A percentile compares a stretch with the other conserved stretches of the same genome.
Evolutionary conservation across 371 early-diverging fungal genomes (phyloP).

Genomic region (Smittium culicis): DNA sequence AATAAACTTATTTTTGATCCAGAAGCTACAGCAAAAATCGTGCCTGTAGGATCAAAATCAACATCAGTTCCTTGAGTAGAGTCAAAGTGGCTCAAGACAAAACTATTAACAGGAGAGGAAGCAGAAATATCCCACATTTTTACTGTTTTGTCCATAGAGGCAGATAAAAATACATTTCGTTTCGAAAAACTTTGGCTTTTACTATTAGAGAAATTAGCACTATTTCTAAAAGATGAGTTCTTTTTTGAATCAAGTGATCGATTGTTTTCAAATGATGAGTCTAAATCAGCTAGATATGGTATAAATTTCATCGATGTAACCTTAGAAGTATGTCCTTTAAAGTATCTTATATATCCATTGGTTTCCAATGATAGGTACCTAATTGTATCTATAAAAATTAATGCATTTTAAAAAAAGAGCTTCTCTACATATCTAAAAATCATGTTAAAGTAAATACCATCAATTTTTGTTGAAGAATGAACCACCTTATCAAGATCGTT

Average conservation of each 20-base stretch:
- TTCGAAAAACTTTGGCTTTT: no score
- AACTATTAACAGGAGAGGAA: slow-evolving; percentile 9
- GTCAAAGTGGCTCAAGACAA: slow-evolving; percentile 17
- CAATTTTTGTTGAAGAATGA: slow-evolving; percentile 83
- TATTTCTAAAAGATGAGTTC: not conserved
- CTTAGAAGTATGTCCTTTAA: slow-evolving; percentile 62
- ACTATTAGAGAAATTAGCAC: no score
- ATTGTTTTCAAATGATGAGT: not conserved
- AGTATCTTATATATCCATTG: slow-evolving; percentile 83
- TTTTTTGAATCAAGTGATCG: not conserved
- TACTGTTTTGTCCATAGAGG: slow-evolving; percentile 29
- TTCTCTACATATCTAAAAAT: not conserved
- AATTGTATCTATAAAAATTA: slow-evolving; percentile 46
- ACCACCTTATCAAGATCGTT: slow-evolving; percentile 57
- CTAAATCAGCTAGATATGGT: slow-evolving; percentile 9
- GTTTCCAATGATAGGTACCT: slow-evolving; percentile 83
- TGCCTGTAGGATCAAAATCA: slow-evolving; percentile 66
- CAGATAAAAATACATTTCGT: slow-evolving; percentile 19
- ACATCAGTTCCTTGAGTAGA: slow-evolving; percentile 36
- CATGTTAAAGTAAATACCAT: slow-evolving; percentile 21
- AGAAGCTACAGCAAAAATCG: slow-evolving; percentile 57
- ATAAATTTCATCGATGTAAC: slow-evolving; percentile 20
- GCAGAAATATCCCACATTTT: slow-evolving; percentile 20
- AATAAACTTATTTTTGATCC: slow-evolving; percentile 46
- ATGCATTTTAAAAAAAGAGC: not conserved